Evolutionary conservation across 106 monocot genomes (phyloP), one percentile per base, ranked within the genome.

Genomic region (Alisma plantagoaquatica): DNA sequence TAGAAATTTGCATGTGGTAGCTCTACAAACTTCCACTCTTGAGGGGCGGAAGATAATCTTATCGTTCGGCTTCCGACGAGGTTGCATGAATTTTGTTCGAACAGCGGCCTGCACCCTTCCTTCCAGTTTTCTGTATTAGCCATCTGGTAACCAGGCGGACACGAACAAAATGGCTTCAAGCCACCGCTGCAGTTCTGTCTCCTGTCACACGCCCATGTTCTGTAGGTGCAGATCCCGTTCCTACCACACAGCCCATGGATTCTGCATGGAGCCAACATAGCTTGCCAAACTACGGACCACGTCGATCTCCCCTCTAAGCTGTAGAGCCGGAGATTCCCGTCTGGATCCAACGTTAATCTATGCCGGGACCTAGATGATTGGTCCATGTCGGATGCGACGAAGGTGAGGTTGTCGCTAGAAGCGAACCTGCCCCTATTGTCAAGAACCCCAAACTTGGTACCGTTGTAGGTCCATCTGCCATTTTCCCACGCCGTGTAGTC

Each of bases 241-340:
- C 41, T 60, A 3, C 82, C 82, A 18, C 84, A 79, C 0, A 79
- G 41, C 0, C 76, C 79, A 44, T 79, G 79, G 1, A 76, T 32
- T 0, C 23, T 2, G 19, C 75, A 84, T 1, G 54, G 8, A 3
- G 19, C 1, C 2, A 9, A 43, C 14, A 70, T 1, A 16, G 79
- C 84, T 45, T 38, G 18, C 79, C 84, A 79, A 14, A 76, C 20
- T 11, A 84, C 55, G 3, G 25, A 23, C 79, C 79, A 84, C 1
- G 21, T 43, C 4, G 69, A 57, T 0, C 33, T 49, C 5, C 27
- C 24, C 23, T 58, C 44, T 51, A 79, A 49, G 33, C 79, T 84
- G 38, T 84, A 75, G 7, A 83, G 41, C 63, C 78, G 59, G 18
- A 83, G 60, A 56, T 83, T 75, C 12, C 83, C 83, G 53, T 83